A percentile compares a stretch with the other conserved stretches of the same genome.
Evolutionary conservation across 2,329 filamentous ascomycete genomes (phyloP).

Genomic region (Escovopsis sp.): DNA sequence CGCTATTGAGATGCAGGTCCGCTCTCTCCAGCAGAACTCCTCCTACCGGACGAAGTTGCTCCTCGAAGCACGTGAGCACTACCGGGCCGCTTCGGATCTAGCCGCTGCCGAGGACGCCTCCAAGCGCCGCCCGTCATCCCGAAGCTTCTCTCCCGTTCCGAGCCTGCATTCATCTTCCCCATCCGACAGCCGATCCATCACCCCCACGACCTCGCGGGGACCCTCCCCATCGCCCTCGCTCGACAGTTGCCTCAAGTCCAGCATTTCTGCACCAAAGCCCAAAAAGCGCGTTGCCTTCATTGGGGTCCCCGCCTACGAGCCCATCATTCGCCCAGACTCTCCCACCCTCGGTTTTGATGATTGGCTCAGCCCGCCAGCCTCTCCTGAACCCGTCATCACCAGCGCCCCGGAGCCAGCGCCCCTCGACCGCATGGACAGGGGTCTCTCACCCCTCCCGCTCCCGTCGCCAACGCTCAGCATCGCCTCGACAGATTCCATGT

Average conservation of each 20-base stretch:
- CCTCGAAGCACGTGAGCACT: slow-evolving; percentile 36
- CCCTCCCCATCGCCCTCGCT: slow-evolving; percentile 25
- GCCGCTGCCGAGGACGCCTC: slow-evolving; percentile 31
- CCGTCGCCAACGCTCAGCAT: slow-evolving; percentile 5
- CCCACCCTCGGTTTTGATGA: slow-evolving; percentile 44
- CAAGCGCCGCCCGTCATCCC: slow-evolving; percentile 24
- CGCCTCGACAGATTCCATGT: background rate
- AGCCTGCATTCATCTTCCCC: slow-evolving; percentile 32
- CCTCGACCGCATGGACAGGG: background rate
- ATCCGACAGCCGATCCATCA: slow-evolving; percentile 28
- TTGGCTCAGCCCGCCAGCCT: slow-evolving; percentile 15
- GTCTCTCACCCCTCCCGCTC: slow-evolving; percentile 1
- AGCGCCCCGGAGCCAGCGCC: slow-evolving; percentile 7
- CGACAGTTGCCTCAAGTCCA: slow-evolving; percentile 6
- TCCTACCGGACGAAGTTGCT: slow-evolving; percentile 33
- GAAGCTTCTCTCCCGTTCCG: slow-evolving; percentile 23
- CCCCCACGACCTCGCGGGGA: slow-evolving; percentile 31
- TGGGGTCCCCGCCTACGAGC: slow-evolving; percentile 24
- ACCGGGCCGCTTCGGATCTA: slow-evolving; percentile 32
- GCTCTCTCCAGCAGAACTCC: slow-evolving; percentile 30
- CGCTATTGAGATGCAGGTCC: slow-evolving; percentile 42
- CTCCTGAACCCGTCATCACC: slow-evolving; percentile 10
- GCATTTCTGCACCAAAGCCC: slow-evolving; percentile 10
- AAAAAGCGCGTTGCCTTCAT: slow-evolving; percentile 27
- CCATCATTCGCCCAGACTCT: slow-evolving; percentile 42